Conservation (phyloP, 257 asterid species). For the Plantago elongata region DNA sequence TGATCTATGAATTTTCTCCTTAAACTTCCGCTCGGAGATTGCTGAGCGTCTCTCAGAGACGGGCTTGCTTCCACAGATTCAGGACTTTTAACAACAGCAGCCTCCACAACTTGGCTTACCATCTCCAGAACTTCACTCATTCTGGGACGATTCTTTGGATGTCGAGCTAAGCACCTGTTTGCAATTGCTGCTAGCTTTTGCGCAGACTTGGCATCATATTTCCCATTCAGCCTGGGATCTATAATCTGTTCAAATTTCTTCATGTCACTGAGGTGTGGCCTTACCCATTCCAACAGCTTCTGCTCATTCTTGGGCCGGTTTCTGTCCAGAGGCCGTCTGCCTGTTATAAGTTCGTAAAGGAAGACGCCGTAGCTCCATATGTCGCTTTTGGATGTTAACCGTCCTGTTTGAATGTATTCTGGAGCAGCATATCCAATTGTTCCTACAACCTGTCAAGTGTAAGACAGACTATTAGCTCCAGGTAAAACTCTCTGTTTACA, state of each 20-base stretch:
- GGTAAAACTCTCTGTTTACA: not conserved
- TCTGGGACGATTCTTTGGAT: constrained; percentile 68
- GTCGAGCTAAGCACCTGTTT: constrained; percentile 57
- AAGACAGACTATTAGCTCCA: not conserved
- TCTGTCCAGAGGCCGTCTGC: constrained; percentile 77
- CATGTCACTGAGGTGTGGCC: constrained; percentile 64
- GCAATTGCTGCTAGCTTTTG: constrained; percentile 85
- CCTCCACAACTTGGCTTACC: constrained; percentile 43
- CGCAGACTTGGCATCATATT: constrained; percentile 52
- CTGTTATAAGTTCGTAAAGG: constrained; percentile 87
- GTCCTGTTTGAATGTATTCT: constrained; percentile 87
- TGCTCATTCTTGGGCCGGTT: constrained; percentile 78
- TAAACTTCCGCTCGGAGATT: constrained; percentile 25
- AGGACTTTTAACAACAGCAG: constrained; percentile 21
- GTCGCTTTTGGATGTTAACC: constrained; percentile 79
- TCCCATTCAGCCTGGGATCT: constrained; percentile 74
- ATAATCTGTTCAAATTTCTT: constrained; percentile 71
- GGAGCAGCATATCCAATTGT: constrained; percentile 97
- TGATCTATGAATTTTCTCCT: constrained; percentile 48
- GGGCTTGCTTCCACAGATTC: constrained; percentile 27
- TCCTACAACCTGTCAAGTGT: constrained; percentile 66
- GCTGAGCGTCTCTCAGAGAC: constrained; percentile 22
- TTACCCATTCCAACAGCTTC: constrained; percentile 79
- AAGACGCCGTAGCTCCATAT: constrained; percentile 95
- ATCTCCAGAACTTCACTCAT: constrained; percentile 70